These are phyloP conservation scores for Peribolospora kevripleyi DNA, from an alignment of 768 basidiomycete species.

Conservation along the genomic window DNA sequence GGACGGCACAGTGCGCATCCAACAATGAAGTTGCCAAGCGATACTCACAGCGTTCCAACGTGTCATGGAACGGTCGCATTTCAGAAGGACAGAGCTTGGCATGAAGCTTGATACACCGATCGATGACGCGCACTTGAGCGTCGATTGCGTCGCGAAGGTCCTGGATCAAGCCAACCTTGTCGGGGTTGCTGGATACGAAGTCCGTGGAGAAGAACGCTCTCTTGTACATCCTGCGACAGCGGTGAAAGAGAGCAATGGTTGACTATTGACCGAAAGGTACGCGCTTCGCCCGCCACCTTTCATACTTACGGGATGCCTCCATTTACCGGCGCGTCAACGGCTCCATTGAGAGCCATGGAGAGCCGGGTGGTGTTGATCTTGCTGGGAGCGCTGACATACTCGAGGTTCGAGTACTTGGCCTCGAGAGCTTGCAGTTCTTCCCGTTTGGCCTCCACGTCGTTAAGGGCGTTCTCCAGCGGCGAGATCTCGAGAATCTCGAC, in stretches of 20 bases:
- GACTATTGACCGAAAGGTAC: too few relatives aligned
- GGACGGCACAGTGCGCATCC: background rate
- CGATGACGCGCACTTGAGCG: slow-evolving; percentile 48
- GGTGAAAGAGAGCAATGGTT: background rate
- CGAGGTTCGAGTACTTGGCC: slow-evolving; percentile 28
- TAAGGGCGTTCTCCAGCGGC: slow-evolving; percentile 57
- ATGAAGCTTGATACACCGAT: slow-evolving; percentile 62
- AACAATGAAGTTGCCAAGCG: background rate
- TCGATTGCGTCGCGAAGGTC: slow-evolving; percentile 51
- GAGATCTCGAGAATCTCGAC: slow-evolving; percentile 51
- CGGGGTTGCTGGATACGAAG: slow-evolving; percentile 43
- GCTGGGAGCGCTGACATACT: background rate
- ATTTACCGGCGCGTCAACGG: slow-evolving; percentile 56
- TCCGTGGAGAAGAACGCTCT: slow-evolving; percentile 42
- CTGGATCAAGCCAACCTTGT: slow-evolving; percentile 43
- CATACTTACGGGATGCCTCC: slow-evolving; percentile 58
- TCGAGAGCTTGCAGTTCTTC: slow-evolving; percentile 47
- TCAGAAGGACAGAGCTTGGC: slow-evolving; percentile 56
- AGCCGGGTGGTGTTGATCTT: slow-evolving; percentile 43
- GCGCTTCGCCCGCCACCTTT: slow-evolving; percentile 16
- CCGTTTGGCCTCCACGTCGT: slow-evolving; percentile 56
- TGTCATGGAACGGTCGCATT: slow-evolving; percentile 80
- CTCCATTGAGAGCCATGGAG: slow-evolving; percentile 63
- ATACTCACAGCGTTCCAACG: slow-evolving; percentile 32
- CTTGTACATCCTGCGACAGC: background rate